phyloP scores from a whole-genome alignment of 768 basidiomycete species.

The Mycena galericulata region DNA sequence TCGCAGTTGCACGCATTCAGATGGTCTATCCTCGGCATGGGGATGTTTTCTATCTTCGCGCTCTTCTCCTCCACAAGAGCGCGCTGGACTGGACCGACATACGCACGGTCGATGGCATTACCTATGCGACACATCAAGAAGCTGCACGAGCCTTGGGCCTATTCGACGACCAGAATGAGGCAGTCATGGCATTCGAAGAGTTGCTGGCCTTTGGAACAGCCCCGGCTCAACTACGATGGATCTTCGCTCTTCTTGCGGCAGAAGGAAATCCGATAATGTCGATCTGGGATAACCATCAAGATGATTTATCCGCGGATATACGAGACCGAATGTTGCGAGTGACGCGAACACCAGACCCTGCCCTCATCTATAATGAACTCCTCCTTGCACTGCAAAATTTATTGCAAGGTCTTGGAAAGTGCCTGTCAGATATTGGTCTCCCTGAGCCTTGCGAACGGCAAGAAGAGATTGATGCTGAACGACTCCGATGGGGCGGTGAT shows the following conservation, averaged over 20 bases:
- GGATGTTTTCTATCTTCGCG: conserved; percentile 3
- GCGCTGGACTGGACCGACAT: not conserved
- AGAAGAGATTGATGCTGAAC: not conserved
- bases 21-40: conserved; percentile 12
- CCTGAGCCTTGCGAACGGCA: not conserved
- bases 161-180: not conserved
- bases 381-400: too few relatives aligned
- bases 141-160: not conserved
- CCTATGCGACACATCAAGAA: not conserved
- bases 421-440: not conserved
- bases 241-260: not conserved
- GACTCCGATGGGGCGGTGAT: not conserved
- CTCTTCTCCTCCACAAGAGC: not conserved
- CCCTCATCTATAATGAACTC: not conserved
- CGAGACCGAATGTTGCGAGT: not conserved
- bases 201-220: not conserved
- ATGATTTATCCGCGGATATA: not conserved
- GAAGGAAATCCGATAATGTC: not conserved
- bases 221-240: not conserved
- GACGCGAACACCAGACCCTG: not conserved
- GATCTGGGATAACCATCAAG: not conserved
- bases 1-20: not conserved
- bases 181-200: not conserved
- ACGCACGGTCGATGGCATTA: not conserved
- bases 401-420: too few relatives aligned